Percentiles rank a stretch among this genome's conserved stretches.
phyloP scores from a whole-genome alignment of 257 asterid genomes.

The Paraleonurus japonicus region DNA sequence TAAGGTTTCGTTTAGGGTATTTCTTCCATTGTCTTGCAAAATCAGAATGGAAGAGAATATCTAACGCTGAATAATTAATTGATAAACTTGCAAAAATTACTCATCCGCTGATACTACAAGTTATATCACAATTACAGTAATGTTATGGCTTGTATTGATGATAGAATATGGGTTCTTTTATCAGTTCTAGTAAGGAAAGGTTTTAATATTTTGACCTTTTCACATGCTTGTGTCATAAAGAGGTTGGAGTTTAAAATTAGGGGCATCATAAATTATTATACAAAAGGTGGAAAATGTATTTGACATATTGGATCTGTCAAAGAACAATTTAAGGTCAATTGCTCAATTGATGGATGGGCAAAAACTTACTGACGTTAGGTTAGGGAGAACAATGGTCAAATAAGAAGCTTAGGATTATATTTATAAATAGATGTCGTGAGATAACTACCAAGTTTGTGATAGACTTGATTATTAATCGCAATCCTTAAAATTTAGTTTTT shows the following conservation, averaged over 20 bases:
- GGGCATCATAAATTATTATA: not conserved
- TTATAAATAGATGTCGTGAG: not conserved
- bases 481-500: not conserved
- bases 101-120: not conserved
- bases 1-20: not conserved
- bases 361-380: not conserved
- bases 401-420: not conserved
- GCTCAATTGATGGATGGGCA: not conserved
- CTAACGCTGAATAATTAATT: not conserved
- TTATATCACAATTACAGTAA: not conserved
- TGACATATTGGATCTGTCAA: not conserved
- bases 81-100: not conserved
- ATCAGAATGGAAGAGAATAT: not conserved
- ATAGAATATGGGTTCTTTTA: not conserved
- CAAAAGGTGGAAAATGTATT: not conserved
- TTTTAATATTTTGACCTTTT: not conserved
- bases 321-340: not conserved
- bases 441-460: not conserved
- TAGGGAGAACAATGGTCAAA: not conserved
- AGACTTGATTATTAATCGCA: not conserved
- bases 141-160: not conserved
- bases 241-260: not conserved
- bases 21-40: not conserved
- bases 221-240: not conserved
- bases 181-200: not conserved